Evolutionary conservation across 805 yeast genomes (phyloP), one percentile per base, ranked within the genome.

Genomic region (Ogataea haglerorum): DNA sequence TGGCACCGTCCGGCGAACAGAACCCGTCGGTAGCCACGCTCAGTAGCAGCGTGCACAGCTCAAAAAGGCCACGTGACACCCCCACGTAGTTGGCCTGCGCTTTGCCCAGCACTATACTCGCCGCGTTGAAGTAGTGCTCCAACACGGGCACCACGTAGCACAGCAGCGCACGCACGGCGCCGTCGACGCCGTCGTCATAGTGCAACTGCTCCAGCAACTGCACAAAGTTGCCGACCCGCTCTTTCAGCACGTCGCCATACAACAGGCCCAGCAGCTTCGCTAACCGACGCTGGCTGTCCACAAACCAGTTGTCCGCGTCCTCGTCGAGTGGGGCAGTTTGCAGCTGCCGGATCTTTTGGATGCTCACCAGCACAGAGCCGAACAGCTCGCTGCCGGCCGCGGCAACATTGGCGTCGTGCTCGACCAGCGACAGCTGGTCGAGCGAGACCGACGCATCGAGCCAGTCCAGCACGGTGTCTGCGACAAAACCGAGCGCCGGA

Each of bases 1-100:
- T 58, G 5, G 85, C 84, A 14, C 87, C 81, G 55, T 85, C 85
- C 10, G 99, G 99, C 2, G 95, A 77, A 57, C 99, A 93, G 74
- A 89, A 90, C 0, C 99, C 99, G 40, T 82, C 76, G 10, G 76
- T 76, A 1, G 95, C 78, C 21, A 93, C 63, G 6, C 72, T 73
- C 46, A 72, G 65, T 27, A 93, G 69, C 6, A 80, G 56, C 6
- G 70, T 64, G 7, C 82, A 52, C 36, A 93, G 63, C 27, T 77
- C 67, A 53, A 68, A 82, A 0, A 88, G 70, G 7, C 89, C 82
- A 46, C 77, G 77, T 4, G 86, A 70, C 8, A 78, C 64, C 21
- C 73, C 70, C 15, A 62, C 46, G 54, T 85, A 85, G 53, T 78
- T 70, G 0, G 50, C 48, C 34, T 73, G 68, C 8, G 72, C 56